Evolutionary conservation across 208 protist genomes (phyloP).

Genomic region (Leishmania guyanensis): DNA sequence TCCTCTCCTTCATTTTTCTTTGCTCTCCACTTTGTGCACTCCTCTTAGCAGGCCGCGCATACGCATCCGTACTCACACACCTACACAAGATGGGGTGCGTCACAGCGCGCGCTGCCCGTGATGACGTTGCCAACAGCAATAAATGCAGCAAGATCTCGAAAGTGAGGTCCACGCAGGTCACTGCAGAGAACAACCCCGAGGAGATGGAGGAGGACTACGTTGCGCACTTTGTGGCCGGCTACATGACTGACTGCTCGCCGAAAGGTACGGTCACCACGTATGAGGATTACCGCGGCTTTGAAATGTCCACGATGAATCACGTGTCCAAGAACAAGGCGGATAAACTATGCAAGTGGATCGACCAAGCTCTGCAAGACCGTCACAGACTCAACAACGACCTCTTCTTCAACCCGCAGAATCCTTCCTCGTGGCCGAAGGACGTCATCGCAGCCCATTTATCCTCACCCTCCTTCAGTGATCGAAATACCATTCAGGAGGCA

Average conservation of each 20-base stretch:
- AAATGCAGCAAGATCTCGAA: background rate
- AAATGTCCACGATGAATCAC: slow-evolving; percentile 47
- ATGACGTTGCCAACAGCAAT: slow-evolving; percentile 2
- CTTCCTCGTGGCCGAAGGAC: slow-evolving; percentile 49
- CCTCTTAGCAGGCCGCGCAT: background rate
- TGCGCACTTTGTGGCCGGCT: slow-evolving; percentile 35
- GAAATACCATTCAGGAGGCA: slow-evolving; percentile 15
- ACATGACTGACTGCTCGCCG: slow-evolving; percentile 30
- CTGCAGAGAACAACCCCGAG: slow-evolving; percentile 1
- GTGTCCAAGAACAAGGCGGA: slow-evolving; percentile 58
- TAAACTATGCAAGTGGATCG: slow-evolving; percentile 65
- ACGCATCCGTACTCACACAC: background rate
- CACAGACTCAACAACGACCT: slow-evolving; percentile 44
- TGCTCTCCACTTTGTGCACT: background rate
- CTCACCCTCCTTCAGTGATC: slow-evolving; percentile 30
- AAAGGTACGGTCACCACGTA: slow-evolving; percentile 42
- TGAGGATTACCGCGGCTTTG: slow-evolving; percentile 65
- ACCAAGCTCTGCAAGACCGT: slow-evolving; percentile 46
- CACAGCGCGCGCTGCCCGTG: slow-evolving; percentile 5
- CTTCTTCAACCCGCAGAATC: slow-evolving; percentile 63
- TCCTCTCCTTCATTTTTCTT: background rate
- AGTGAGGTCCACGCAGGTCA: background rate
- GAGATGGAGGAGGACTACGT: slow-evolving; percentile 14
- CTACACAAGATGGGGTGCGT: slow-evolving; percentile 40
- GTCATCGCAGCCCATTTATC: slow-evolving; percentile 33